Conservation (phyloP, 2,329 filamentous ascomycete genomes). For the Cylindrodendrum hubeiense region DNA sequence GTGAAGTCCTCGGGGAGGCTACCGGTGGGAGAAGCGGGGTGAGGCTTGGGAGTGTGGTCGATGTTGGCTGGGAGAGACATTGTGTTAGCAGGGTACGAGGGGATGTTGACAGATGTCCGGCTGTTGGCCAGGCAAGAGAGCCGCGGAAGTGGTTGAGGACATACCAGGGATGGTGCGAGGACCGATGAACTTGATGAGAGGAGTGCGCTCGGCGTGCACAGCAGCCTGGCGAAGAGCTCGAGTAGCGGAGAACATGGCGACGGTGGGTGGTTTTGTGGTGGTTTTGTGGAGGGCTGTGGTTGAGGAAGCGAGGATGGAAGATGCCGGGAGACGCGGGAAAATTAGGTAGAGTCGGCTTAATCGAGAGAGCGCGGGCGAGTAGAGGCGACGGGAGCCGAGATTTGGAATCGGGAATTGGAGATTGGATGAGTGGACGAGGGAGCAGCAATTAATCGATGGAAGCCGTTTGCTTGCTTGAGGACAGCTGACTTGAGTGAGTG, state of each 20-base stretch:
- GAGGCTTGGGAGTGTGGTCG: constrained; percentile 79
- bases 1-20: constrained; percentile 69
- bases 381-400: constrained; percentile 11
- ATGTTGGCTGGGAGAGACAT: constrained; percentile 67
- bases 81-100: constrained; percentile 34
- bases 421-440: constrained; percentile 21
- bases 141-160: constrained; percentile 39
- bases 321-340: constrained; percentile 25
- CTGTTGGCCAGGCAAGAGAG: constrained; percentile 4
- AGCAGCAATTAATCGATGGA: neutral
- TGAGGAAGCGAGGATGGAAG: constrained; percentile 16
- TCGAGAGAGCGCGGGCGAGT: constrained; percentile 9
- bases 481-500: neutral
- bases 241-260: constrained; percentile 67
- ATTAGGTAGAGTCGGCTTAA: constrained; percentile 19
- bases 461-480: neutral
- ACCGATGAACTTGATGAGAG: constrained; percentile 73
- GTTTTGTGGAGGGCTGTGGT: constrained; percentile 23
- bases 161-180: constrained; percentile 70
- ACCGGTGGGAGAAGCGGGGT: constrained; percentile 77
- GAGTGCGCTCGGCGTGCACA: constrained; percentile 70
- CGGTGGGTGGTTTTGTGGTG: constrained; percentile 21
- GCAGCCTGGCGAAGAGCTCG: constrained; percentile 69
- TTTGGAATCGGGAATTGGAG: constrained; percentile 11
- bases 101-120: neutral